A percentile compares a stretch with the other conserved stretches of the same genome.
Evolutionary conservation across 306 rosid species (phyloP).

Genomic region (Cucumis cinereus): DNA sequence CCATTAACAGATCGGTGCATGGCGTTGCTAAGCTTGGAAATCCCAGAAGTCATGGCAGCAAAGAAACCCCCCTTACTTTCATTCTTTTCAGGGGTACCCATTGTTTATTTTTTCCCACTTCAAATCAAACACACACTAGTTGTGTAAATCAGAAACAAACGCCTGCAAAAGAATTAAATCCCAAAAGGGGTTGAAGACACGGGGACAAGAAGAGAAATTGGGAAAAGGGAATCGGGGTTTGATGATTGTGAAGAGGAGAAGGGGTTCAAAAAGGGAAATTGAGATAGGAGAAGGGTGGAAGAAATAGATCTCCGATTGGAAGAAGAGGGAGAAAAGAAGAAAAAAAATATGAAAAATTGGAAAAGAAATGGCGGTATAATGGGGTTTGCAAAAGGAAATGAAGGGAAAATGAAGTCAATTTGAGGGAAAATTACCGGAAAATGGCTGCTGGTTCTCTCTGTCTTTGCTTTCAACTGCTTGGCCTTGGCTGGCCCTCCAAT

Average conservation of each 20-base stretch:
- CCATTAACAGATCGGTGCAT: constrained; percentile 93
- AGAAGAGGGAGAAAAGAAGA: neutral
- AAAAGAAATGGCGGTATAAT: neutral
- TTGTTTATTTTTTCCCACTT: constrained; percentile 9
- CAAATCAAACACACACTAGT: constrained; percentile 8
- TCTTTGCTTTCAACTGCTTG: neutral
- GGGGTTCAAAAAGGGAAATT: neutral
- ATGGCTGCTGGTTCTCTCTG: neutral
- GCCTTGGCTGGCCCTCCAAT: neutral
- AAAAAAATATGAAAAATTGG: neutral
- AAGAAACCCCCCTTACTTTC: constrained; percentile 62
- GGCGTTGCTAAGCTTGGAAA: constrained; percentile 59
- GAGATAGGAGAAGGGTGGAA: neutral
- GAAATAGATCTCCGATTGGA: neutral
- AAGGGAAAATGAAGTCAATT: neutral
- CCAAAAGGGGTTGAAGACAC: neutral
- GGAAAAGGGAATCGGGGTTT: neutral
- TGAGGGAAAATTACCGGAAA: neutral
- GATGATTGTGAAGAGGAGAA: neutral
- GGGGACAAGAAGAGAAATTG: neutral
- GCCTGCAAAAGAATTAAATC: neutral
- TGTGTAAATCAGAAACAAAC: neutral
- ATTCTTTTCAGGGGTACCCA: constrained; percentile 45
- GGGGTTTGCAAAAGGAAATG: neutral
- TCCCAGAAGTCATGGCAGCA: constrained; percentile 57